Evolutionary conservation across 2,329 filamentous ascomycete genomes (phyloP), one percentile per base, ranked within the genome.

Genomic region (Didymella arachidicola): DNA sequence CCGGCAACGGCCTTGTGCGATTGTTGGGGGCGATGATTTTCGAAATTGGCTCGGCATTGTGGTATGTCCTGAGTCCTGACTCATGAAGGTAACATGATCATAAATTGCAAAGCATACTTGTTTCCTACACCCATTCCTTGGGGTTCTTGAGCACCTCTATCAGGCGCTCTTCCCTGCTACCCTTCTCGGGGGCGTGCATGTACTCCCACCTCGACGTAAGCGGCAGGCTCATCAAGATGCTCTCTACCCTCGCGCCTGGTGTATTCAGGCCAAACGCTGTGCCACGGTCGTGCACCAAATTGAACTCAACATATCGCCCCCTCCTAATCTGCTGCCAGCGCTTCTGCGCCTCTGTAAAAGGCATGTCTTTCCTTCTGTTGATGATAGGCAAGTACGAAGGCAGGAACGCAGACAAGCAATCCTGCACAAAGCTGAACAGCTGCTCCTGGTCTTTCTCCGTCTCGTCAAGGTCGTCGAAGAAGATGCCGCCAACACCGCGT

Each of bases 241-340:
- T 97, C 83, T 99, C 95, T 2, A 99, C 88, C 61, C 95, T 86
- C 6, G 93, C 90, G 41, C 92, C 92, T 0, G 95, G 95, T 0
- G 94, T 97, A 72, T 95, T 95, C 63, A 99, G 81, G 1, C 95
- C 95, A 77, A 99, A 99, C 7, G 91, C 89, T 2, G 95, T 99
- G 2, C 95, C 95, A 26, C 95, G 87, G 80, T 99, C 95, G 79
- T 99, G 93, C 55, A 99, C 92, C 36, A 99, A 84, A 79, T 99
- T 99, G 79, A 99, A 99, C 79, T 99, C 95, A 63, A 99, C 95
- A 76, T 99, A 99, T 71, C 93, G 85, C n/a, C 95, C 95, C 65
- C 95, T 83, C 48, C 95, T 86, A 62, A 99, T 83, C 81, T 98
- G 95, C 81, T 99, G 95, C 95, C 95, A 99, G 65, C 91, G 87